These are phyloP conservation scores for Dothiorella sarmentorum DNA, from an alignment of 2,329 filamentous ascomycete genomes.

Conservation along the genomic window DNA sequence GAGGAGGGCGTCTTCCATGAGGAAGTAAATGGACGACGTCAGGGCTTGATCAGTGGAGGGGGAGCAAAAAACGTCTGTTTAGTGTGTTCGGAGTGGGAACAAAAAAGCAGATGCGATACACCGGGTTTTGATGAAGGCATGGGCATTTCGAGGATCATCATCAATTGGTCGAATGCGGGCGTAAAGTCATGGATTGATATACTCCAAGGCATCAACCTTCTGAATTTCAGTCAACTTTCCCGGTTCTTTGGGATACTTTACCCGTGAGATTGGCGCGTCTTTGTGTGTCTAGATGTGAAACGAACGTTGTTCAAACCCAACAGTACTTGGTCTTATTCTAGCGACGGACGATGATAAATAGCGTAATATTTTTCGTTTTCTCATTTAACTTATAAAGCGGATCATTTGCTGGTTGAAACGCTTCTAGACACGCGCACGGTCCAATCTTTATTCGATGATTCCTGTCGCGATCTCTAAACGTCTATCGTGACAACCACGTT, in stretches of 20 bases:
- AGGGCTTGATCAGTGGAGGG: background rate
- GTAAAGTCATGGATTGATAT: conserved; percentile 18
- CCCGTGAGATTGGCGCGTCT: background rate
- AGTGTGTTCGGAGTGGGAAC: background rate
- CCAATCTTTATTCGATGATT: too few relatives aligned
- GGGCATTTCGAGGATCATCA: conserved; percentile 17
- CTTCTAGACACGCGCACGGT: too few relatives aligned
- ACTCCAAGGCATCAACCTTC: conserved; percentile 19
- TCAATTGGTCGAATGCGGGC: conserved; percentile 18
- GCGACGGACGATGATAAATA: background rate
- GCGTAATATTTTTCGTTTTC: too few relatives aligned
- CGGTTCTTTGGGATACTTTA: conserved; percentile 1
- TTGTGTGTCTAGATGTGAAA: too few relatives aligned
- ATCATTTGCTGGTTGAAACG: too few relatives aligned
- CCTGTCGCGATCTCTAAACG: too few relatives aligned
- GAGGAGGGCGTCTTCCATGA: conserved; percentile 93
- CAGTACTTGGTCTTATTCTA: too few relatives aligned
- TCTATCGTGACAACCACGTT: too few relatives aligned
- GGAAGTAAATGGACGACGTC: conserved; percentile 56
- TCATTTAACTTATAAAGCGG: too few relatives aligned
- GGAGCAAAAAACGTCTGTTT: conserved; percentile 6
- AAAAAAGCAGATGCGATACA: conserved; percentile 19
- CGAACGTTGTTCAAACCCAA: too few relatives aligned
- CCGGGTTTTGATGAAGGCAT: conserved; percentile 19
- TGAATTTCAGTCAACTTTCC: conserved; percentile 14